A percentile compares a stretch with the other conserved stretches of the same genome.
Conservation (phyloP, 148 eudicot genomes). For the Persicaria tinctoria region DNA sequence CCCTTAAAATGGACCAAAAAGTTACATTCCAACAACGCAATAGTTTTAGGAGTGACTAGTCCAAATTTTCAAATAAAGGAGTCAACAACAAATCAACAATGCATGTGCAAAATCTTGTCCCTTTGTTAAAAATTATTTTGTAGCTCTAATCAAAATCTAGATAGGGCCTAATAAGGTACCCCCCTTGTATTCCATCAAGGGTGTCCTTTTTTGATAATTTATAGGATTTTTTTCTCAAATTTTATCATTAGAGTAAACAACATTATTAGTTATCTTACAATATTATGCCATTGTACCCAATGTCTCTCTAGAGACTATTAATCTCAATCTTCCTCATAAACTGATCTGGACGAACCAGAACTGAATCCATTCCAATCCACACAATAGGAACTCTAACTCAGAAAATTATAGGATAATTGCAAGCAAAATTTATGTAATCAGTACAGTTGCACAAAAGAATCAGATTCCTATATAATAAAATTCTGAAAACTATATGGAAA, state of each 20-base stretch:
- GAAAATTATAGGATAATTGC: background rate
- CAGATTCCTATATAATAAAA: conserved; percentile 2
- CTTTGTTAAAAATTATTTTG: conserved; percentile 5
- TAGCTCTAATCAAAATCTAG: background rate
- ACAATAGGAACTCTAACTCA: background rate
- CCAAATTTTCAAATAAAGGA: background rate
- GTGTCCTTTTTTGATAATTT: conserved; percentile 4
- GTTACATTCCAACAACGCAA: background rate
- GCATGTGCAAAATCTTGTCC: conserved; percentile 11
- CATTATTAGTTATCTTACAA: background rate
- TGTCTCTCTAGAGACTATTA: background rate
- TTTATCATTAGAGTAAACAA: conserved; percentile 1
- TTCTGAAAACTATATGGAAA: background rate
- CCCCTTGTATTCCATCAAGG: background rate
- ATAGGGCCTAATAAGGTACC: conserved; percentile 1
- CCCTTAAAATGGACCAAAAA: background rate
- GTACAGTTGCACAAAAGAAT: conserved; percentile 1
- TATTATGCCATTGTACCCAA: background rate
- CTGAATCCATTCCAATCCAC: no score
- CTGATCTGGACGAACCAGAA: no score
- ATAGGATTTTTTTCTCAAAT: background rate
- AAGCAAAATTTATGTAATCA: conserved; percentile 2
- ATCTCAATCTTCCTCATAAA: no score
- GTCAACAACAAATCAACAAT: conserved; percentile 3
- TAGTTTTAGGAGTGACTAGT: background rate